These are phyloP conservation scores for Botrytis porri DNA, from an alignment of 2,329 filamentous ascomycete genomes.

Conservation along the genomic window DNA sequence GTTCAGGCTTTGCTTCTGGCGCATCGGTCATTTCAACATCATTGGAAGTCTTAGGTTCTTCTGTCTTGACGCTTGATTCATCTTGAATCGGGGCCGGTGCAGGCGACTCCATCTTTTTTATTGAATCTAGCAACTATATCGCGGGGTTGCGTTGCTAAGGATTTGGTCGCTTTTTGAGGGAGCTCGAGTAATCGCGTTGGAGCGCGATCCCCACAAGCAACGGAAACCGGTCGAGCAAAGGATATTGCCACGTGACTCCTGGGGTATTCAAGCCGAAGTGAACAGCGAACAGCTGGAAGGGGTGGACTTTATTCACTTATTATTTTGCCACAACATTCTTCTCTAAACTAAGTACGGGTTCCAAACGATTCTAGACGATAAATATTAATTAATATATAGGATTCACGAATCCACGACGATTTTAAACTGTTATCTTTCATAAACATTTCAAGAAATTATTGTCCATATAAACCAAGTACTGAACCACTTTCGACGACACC, in stretches of 20 bases:
- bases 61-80: constrained; percentile 3
- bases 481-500: background rate
- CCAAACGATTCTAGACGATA: background rate
- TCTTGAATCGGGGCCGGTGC: background rate
- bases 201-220: constrained; percentile 15
- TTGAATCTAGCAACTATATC: constrained; percentile 14
- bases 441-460: background rate
- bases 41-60: constrained; percentile 10
- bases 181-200: constrained; percentile 21
- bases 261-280: background rate
- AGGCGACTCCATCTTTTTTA: constrained; percentile 16
- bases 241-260: background rate
- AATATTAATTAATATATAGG: background rate
- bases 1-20: constrained; percentile 3
- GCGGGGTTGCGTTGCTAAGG: constrained; percentile 16
- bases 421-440: too few relatives aligned
- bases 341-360: background rate
- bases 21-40: constrained; percentile 16
- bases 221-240: background rate
- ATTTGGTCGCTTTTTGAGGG: constrained; percentile 1
- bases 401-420: background rate
- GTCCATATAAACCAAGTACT: background rate
- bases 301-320: background rate
- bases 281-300: background rate
- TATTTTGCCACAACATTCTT: background rate